Base-by-base conservation (phyloP, 371 early-diverging fungal genomes). In the Mortierella sp. region DNA sequence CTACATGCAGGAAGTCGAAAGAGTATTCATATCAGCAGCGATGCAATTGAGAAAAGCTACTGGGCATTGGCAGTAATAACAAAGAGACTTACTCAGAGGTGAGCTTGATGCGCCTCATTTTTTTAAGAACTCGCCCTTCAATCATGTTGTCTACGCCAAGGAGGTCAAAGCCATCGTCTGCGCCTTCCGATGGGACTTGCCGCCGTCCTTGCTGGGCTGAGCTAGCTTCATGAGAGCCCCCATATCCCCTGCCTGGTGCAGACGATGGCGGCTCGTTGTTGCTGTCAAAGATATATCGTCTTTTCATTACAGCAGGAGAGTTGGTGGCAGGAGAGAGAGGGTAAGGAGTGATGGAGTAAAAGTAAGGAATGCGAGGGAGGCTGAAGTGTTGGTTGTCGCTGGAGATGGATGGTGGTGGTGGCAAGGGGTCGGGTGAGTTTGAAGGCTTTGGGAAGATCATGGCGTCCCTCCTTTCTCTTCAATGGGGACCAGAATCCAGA, bases 41-140 rank as follows among this genome's bases (percentile, higher is more conserved):
- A 34, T 10, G 24, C 6, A 47, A 13, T 24, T 8, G 47, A 28
- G 31, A 7, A 28, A 26, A 10, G 26, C 63, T 63, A 16, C 50
- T 63, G 45, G 26, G 13, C 13, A 7, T 75, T 44, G 47, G 48
- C 52, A 48, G 45, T 21, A 28, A n/a, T 26, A 28, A 28, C 5
- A 16, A 31, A 31, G 31, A 38, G 24, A 74, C 82, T 47, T 82
- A 86, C 87, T 82, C 80, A n/a, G 87, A 86, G 50, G 80, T 60
- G 26, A 86, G 73, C 65, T 82, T 86, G 47, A 86, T 86, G 7
- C 70, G 73, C 21, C 65, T 74, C 87, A 86, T 80, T 70, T 76
- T 79, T 54, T 78, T 82, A 10, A 86, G 48, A 48, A 86, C 87
- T 21, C 87, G 82, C 1, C 87, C 80, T 42, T 86, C 87, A n/a